Conservation (phyloP, 2,329 filamentous ascomycete species). For the Macrophomina tecta region DNA sequence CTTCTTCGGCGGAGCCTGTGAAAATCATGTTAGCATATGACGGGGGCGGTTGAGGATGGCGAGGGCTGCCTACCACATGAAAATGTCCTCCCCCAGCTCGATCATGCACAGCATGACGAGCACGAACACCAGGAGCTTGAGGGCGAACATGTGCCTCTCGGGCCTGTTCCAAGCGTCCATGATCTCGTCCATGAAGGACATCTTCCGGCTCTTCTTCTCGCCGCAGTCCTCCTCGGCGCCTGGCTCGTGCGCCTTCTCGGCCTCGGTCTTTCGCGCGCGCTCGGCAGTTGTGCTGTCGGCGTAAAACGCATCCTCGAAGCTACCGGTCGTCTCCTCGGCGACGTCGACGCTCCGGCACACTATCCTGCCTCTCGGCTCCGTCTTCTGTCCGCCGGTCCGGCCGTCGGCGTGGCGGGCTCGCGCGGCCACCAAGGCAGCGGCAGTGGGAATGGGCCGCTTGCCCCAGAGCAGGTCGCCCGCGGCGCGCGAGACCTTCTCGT, state of each 20-base stretch:
- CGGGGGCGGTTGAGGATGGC: too few relatives aligned
- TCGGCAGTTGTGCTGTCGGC: slow-evolving; percentile 17
- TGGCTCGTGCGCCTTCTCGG: background rate
- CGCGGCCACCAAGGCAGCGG: slow-evolving; percentile 6
- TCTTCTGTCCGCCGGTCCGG: slow-evolving; percentile 4
- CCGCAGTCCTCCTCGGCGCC: background rate
- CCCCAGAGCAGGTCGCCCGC: slow-evolving; percentile 24
- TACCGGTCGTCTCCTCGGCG: slow-evolving; percentile 9
- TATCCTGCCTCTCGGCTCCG: slow-evolving; percentile 6
- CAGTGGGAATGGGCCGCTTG: slow-evolving; percentile 23
- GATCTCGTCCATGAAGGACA: slow-evolving; percentile 20
- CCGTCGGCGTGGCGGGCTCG: slow-evolving; percentile 4
- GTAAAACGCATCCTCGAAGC: slow-evolving; percentile 20
- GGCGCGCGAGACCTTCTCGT: slow-evolving; percentile 12
- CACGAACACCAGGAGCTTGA: slow-evolving; percentile 19
- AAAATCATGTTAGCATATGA: background rate
- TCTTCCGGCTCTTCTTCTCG: slow-evolving; percentile 10
- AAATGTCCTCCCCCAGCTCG: slow-evolving; percentile 20
- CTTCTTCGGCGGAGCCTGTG: slow-evolving; percentile 15
- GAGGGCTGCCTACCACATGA: slow-evolving; percentile 4
- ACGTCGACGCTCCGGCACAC: slow-evolving; percentile 26
- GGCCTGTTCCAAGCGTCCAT: slow-evolving; percentile 18
- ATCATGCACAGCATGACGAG: slow-evolving; percentile 27
- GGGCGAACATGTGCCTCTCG: slow-evolving; percentile 19
- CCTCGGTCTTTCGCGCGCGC: slow-evolving; percentile 9